Percentiles rank a stretch among this genome's conserved stretches.
Conservation (phyloP, 2,329 filamentous ascomycete species). For the Alternaria panax region DNA sequence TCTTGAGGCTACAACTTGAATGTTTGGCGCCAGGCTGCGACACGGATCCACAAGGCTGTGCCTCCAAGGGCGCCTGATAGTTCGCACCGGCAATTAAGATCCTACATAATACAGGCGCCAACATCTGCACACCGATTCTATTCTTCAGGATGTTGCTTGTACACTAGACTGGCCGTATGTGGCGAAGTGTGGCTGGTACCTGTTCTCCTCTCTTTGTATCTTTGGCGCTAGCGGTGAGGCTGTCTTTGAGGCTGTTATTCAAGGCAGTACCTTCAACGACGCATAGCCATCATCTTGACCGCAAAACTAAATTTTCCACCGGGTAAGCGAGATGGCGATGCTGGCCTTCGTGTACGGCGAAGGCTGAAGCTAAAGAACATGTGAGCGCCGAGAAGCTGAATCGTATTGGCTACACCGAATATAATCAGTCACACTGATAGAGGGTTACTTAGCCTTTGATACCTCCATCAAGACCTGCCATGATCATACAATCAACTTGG, state of each 20-base stretch:
- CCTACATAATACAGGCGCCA: not conserved
- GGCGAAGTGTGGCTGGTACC: not conserved
- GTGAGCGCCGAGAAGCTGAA: not conserved
- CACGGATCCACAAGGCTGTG: not conserved
- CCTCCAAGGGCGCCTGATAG: not conserved
- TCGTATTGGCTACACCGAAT: not conserved
- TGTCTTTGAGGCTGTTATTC: not conserved
- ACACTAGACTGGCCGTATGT: not conserved
- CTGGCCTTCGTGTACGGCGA: not conserved
- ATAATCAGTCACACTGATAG: not conserved
- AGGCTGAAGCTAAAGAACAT: conserved; percentile 2
- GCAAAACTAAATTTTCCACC: not conserved
- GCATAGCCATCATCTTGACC: not conserved
- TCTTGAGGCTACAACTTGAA: not conserved
- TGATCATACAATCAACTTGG: not conserved
- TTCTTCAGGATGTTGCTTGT: not conserved
- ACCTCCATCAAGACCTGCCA: not conserved
- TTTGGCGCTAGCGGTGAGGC: conserved; percentile 6
- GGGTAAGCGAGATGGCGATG: not conserved
- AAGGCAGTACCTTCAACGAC: conserved; percentile 1
- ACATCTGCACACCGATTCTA: conserved; percentile 2
- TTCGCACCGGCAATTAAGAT: not conserved
- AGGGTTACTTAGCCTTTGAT: not conserved
- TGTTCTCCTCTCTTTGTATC: not conserved
- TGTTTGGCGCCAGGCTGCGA: not conserved